Percentiles rank a stretch among this genome's conserved stretches.
Conservation (phyloP, 768 basidiomycete species). For the Pulveroboletus sp. region DNA sequence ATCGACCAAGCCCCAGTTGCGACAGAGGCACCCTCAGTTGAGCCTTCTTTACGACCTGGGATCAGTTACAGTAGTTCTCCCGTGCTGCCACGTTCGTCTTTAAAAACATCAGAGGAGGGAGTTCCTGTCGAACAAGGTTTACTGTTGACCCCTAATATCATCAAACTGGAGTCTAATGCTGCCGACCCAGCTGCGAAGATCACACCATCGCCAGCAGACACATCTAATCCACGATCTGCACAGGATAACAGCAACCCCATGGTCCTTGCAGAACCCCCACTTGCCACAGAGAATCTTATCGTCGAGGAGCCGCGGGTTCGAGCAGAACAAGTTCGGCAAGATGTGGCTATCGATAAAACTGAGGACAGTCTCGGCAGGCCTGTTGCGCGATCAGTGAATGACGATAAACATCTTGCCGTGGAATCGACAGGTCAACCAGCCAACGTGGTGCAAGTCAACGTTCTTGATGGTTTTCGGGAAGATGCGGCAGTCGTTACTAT, state of each 20-base stretch:
- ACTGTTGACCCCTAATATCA: not conserved
- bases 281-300: not conserved
- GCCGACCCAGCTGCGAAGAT: not conserved
- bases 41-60: constrained; percentile 14
- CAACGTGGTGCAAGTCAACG: constrained; percentile 1
- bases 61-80: not conserved
- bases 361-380: not conserved
- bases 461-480: constrained; percentile 3
- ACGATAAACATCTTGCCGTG: not conserved
- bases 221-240: not conserved
- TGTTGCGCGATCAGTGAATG: not conserved
- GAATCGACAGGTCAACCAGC: not conserved
- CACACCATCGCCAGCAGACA: constrained; percentile 2
- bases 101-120: constrained; percentile 6
- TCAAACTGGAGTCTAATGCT: not conserved
- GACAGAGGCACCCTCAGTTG: constrained; percentile 12
- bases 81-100: not conserved
- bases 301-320: not conserved
- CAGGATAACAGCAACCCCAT: constrained; percentile 1
- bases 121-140: constrained; percentile 3
- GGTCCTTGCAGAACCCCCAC: not conserved
- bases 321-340: not conserved
- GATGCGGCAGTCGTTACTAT: constrained; percentile 3
- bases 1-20: not conserved
- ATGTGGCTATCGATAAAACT: not conserved